These are phyloP conservation scores for Lepidium sativum DNA, from an alignment of 345 rosid genomes.

Conservation along the genomic window DNA sequence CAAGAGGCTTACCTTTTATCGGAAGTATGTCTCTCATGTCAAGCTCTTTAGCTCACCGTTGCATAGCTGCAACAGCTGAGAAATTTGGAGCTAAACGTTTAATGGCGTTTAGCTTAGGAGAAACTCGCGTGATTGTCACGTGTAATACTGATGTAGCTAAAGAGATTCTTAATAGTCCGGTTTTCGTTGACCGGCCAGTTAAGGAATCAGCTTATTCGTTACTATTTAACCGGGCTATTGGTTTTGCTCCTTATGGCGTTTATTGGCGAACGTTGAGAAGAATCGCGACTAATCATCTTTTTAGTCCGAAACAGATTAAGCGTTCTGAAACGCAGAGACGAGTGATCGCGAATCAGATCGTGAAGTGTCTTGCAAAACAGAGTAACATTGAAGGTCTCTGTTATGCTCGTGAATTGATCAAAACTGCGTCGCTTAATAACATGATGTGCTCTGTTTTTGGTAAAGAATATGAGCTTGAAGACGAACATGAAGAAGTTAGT, in stretches of 20 bases:
- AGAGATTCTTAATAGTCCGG: slow-evolving; percentile 58
- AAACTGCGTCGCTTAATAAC: slow-evolving; percentile 58
- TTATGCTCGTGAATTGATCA: slow-evolving; percentile 40
- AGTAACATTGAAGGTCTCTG: slow-evolving; percentile 6
- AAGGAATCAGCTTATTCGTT: slow-evolving; percentile 67
- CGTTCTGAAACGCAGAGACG: slow-evolving; percentile 38
- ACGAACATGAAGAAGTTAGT: slow-evolving; percentile 30
- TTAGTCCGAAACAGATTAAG: slow-evolving; percentile 53
- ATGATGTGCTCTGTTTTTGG: slow-evolving; percentile 82
- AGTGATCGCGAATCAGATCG: slow-evolving; percentile 44
- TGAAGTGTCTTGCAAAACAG: slow-evolving; percentile 15
- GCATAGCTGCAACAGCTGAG: slow-evolving; percentile 44
- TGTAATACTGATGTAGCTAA: slow-evolving; percentile 56
- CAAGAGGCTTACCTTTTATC: slow-evolving; percentile 55
- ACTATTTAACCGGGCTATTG: slow-evolving; percentile 69
- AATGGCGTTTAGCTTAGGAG: slow-evolving; percentile 70
- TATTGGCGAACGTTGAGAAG: slow-evolving; percentile 64
- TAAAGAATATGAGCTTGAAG: slow-evolving; percentile 34
- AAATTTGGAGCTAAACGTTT: slow-evolving; percentile 45
- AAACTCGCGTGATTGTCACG: slow-evolving; percentile 59
- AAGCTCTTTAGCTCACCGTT: slow-evolving; percentile 46
- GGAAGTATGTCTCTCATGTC: slow-evolving; percentile 68
- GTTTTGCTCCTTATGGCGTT: slow-evolving; percentile 66
- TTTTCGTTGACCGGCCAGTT: slow-evolving; percentile 69
- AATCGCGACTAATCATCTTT: slow-evolving; percentile 58